A percentile compares a stretch with the other conserved stretches of the same genome.
Evolutionary conservation across 164 flowering plant species (phyloP).

Genomic region (Cinnamomum micranthum): DNA sequence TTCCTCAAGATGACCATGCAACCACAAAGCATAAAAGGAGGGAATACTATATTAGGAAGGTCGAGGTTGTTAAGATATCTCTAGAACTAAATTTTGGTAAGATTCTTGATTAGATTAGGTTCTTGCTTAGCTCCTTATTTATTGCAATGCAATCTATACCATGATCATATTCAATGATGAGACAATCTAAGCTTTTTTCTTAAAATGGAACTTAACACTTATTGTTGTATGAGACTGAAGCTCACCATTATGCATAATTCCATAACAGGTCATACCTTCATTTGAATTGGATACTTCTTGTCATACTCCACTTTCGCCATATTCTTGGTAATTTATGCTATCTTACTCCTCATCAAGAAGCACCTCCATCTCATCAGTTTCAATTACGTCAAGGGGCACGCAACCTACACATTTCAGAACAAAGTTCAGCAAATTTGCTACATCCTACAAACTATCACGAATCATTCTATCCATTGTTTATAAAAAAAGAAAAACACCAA

Average conservation of each 20-base stretch:
- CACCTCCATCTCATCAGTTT: slow-evolving; percentile 40
- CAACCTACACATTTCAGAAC: slow-evolving; percentile 27
- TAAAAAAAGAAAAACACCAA: too few relatives aligned
- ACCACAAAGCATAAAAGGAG: too few relatives aligned
- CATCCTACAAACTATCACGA: neutral
- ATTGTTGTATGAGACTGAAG: neutral
- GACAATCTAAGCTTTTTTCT: too few relatives aligned
- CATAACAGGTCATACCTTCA: slow-evolving; percentile 3
- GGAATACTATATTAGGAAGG: too few relatives aligned
- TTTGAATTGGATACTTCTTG: slow-evolving; percentile 4
- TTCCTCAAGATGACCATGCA: too few relatives aligned
- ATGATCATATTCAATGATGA: neutral
- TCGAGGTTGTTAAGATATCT: neutral
- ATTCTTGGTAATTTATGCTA: slow-evolving; percentile 27
- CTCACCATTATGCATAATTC: too few relatives aligned
- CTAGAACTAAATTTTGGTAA: neutral
- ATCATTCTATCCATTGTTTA: neutral
- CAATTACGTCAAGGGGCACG: slow-evolving; percentile 41
- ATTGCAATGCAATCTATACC: too few relatives aligned
- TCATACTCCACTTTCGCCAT: slow-evolving; percentile 22
- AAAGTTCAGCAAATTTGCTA: neutral
- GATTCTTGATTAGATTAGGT: too few relatives aligned
- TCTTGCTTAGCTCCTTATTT: too few relatives aligned
- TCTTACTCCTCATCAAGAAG: slow-evolving; percentile 24
- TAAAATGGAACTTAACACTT: too few relatives aligned